Base-by-base conservation (phyloP, 345 rosid species). In the Ceriops tagal region DNA sequence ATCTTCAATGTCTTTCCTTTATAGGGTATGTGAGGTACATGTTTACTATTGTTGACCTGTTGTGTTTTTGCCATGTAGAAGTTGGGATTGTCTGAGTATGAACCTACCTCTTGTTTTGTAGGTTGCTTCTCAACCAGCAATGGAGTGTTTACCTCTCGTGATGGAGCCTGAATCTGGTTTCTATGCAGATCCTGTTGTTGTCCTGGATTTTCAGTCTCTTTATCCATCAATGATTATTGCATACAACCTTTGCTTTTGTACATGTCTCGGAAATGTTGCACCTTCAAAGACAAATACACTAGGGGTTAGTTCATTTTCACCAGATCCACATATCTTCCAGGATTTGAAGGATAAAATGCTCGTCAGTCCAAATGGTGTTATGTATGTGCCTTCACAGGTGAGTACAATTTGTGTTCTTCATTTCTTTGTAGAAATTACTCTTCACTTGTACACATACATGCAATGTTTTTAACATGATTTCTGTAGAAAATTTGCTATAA, bases 91-190 rank as follows among this genome's bases (percentile, higher is more conserved):
- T 43, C 24, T 70, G 9, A 37, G 53, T 18, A 62, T 73, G 60
- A 72, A 13, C 47, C 19, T 56, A 6, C 47, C 58, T 79, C 62
- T 27, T 67, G 61, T 56, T 69, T 16, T 81, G 53, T 71, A 93
- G 98, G 98, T 93, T 78, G 98, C 98, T 77, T 88, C 88, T 75
- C 98, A 93, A 81, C 98, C 98, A 61, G 98, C 98, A 60, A 93
- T 93, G 98, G 96, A 91, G 85, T 93, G 98, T 76, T 58, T 93
- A 65, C 96, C 98, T 71, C 95, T 93, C 55, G 98, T 93, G 71
- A 93, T 93, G 98, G 98, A 93, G 74, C 97, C 98, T 27, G 96
- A 89, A 80, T 93, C 98, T 76, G 89, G 92, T 58, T 93, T 93
- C 79, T 93, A 88, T 75, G 83, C 83, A 46, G 98, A 91, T 73